Evolutionary conservation across 345 rosid species (phyloP).

Genomic region (Clarkia xantiana): DNA sequence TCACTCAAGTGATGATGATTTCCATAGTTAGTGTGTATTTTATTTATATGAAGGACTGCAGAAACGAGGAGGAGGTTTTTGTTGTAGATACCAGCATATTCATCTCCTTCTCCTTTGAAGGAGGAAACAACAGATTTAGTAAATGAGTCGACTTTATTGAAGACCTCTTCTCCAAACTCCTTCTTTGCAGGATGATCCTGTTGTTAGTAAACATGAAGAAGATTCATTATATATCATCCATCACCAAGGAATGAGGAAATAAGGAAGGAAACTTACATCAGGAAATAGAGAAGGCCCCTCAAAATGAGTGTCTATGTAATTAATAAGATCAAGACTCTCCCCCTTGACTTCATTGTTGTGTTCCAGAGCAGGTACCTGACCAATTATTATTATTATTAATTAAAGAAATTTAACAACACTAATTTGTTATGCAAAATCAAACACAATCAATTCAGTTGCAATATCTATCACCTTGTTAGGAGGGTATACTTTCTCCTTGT

Average conservation of each 20-base stretch:
- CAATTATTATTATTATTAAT: too few species aligned
- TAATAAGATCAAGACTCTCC: constrained; percentile 74
- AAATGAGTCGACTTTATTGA: constrained; percentile 39
- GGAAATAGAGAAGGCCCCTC: constrained; percentile 74
- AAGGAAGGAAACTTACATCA: constrained; percentile 21
- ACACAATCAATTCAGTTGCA: too few species aligned
- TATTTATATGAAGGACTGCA: not conserved
- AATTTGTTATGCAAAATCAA: not conserved
- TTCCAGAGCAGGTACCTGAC: constrained; percentile 77
- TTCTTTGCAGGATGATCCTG: constrained; percentile 65
- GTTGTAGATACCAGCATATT: constrained; percentile 30
- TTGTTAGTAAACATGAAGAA: not conserved
- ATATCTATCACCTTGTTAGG: constrained; percentile 44
- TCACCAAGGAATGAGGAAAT: too few species aligned
- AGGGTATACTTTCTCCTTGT: constrained; percentile 65
- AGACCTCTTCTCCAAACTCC: constrained; percentile 54
- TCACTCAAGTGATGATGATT: not conserved
- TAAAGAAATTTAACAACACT: too few species aligned
- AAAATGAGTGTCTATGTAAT: constrained; percentile 56
- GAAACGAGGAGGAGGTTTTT: not conserved
- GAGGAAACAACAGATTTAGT: constrained; percentile 21
- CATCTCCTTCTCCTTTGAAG: constrained; percentile 38
- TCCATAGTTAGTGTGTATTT: not conserved
- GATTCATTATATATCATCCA: not conserved
- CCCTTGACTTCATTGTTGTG: constrained; percentile 58